phyloP scores from a whole-genome alignment of 2,329 filamentous ascomycete genomes.

The Fusarium sp. region DNA sequence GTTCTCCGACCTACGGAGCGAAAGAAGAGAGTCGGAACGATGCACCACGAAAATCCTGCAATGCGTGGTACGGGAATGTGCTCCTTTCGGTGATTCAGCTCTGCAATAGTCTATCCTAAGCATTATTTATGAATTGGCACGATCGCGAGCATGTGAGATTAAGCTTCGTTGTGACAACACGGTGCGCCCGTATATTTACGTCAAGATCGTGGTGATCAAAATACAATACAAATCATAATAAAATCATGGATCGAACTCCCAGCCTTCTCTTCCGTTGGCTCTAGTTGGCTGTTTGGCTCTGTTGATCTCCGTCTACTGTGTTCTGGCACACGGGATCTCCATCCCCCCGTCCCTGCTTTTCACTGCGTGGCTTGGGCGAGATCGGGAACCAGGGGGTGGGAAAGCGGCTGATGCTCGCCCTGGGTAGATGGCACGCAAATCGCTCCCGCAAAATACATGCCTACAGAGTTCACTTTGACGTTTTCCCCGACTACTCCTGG shows the following conservation, averaged over 20 bases:
- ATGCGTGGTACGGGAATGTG: slow-evolving; percentile 1
- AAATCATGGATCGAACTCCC: slow-evolving; percentile 15
- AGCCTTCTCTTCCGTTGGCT: slow-evolving; percentile 1
- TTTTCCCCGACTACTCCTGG: slow-evolving; percentile 10
- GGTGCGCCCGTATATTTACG: slow-evolving; percentile 15
- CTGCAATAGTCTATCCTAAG: not conserved
- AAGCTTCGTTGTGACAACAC: not conserved
- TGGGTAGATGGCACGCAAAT: slow-evolving; percentile 44
- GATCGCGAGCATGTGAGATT: slow-evolving; percentile 15
- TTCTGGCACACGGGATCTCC: slow-evolving; percentile 45
- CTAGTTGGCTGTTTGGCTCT: slow-evolving; percentile 21
- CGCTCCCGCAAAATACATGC: slow-evolving; percentile 30
- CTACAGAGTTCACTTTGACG: slow-evolving; percentile 13
- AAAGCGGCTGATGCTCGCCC: slow-evolving; percentile 34
- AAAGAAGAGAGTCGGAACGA: slow-evolving; percentile 5
- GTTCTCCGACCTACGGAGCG: slow-evolving; percentile 5
- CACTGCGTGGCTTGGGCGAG: slow-evolving; percentile 46
- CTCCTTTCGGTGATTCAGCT: slow-evolving; percentile 15
- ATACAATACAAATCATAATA: slow-evolving; percentile 1
- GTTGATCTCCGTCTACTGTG: slow-evolving; percentile 41
- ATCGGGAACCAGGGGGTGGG: slow-evolving; percentile 47
- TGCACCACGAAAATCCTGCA: slow-evolving; percentile 34
- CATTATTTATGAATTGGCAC: slow-evolving; percentile 10
- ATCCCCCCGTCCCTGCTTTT: slow-evolving; percentile 46
- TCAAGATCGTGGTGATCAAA: slow-evolving; percentile 5